Conservation (phyloP, 345 rosid species). For the Jatropha curcas region DNA sequence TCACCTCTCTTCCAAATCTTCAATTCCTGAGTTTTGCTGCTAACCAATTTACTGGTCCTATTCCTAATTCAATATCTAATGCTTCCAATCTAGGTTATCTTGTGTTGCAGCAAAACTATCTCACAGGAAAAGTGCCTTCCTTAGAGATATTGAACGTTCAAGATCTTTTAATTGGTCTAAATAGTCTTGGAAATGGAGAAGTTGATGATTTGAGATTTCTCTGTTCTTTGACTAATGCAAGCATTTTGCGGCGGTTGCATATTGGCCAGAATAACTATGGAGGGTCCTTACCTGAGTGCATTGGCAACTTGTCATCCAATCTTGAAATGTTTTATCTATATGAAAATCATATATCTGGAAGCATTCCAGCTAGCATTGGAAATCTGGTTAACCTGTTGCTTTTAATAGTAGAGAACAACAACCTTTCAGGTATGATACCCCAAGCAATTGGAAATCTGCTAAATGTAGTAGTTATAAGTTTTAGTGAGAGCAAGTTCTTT, state of each 20-base stretch:
- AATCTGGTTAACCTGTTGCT: background rate
- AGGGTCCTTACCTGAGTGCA: background rate
- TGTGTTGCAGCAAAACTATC: background rate
- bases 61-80: conserved; percentile 14
- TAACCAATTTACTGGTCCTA: conserved; percentile 1
- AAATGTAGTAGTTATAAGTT: no score
- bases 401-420: no score
- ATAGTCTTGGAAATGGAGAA: conserved; percentile 8
- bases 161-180: background rate
- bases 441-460: no score
- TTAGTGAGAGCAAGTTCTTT: no score
- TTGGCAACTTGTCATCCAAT: background rate
- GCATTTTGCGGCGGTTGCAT: background rate
- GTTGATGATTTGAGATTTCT: conserved; percentile 6
- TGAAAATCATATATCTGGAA: conserved; percentile 1
- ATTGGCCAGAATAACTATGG: background rate
- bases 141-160: background rate
- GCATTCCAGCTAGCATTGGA: conserved; percentile 7
- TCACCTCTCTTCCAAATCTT: conserved; percentile 16
- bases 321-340: background rate
- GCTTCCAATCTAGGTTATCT: background rate
- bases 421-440: conserved; percentile 13
- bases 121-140: conserved; percentile 9
- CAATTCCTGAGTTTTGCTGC: background rate
- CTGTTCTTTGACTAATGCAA: conserved; percentile 10